These are phyloP conservation scores for Dryadomyces quercivorus DNA, from an alignment of 2,329 filamentous ascomycete species.

Conservation along the genomic window DNA sequence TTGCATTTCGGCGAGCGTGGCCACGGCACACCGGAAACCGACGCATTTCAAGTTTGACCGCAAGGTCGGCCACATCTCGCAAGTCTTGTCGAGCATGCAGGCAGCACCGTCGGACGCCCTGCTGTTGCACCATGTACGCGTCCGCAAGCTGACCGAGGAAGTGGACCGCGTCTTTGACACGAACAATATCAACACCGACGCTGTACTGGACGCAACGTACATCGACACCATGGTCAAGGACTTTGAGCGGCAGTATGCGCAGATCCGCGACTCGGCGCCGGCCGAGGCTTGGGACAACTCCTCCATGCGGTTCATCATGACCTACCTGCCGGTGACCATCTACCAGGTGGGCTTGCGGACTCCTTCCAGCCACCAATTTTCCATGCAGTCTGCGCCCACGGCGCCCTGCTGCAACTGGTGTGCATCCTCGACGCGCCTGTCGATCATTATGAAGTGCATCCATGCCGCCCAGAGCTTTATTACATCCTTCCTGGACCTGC, in stretches of 20 bases:
- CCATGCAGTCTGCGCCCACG: background rate
- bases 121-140: conserved; percentile 10
- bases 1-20: conserved; percentile 12
- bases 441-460: conserved; percentile 10
- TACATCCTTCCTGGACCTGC: conserved; percentile 7
- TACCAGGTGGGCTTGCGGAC: conserved; percentile 11
- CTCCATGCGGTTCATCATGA: conserved; percentile 7
- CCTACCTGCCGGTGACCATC: conserved; percentile 12
- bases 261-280: conserved; percentile 8
- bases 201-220: conserved; percentile 10
- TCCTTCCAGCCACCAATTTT: conserved; percentile 5
- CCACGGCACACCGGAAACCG: conserved; percentile 11
- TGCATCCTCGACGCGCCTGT: conserved; percentile 7
- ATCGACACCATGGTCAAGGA: conserved; percentile 12
- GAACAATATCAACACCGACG: conserved; percentile 2
- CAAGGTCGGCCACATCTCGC: conserved; percentile 9
- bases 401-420: conserved; percentile 14
- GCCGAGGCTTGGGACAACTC: conserved; percentile 10
- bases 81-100: conserved; percentile 6
- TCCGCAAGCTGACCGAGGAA: conserved; percentile 13
- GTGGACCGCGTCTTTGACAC: conserved; percentile 9
- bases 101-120: conserved; percentile 6
- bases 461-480: conserved; percentile 12
- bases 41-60: conserved; percentile 11
- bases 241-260: conserved; percentile 11